A percentile compares a stretch with the other conserved stretches of the same genome.
Evolutionary conservation across 108 stramenopile species (phyloP).

Genomic region (Cyclostephanos invisitatus): DNA sequence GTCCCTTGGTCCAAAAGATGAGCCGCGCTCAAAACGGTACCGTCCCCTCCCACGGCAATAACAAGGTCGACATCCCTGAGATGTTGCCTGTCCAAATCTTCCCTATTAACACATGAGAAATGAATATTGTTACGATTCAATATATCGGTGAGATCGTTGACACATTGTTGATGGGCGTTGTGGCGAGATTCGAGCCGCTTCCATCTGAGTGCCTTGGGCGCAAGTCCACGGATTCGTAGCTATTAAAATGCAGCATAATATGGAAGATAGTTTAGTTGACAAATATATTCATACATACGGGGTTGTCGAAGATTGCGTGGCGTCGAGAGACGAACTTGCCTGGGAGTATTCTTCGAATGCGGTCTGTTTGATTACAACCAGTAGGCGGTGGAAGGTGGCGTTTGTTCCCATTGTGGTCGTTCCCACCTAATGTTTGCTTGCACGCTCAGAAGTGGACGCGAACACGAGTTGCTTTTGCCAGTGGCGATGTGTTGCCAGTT

Average conservation of each 20-base stretch:
- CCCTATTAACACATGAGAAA: conserved; percentile 88
- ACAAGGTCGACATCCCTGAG: conserved; percentile 89
- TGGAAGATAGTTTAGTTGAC: conserved; percentile 82
- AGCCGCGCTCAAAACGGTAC: conserved; percentile 89
- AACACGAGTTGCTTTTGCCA: background rate
- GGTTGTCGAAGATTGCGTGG: conserved; percentile 72
- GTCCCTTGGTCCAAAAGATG: conserved; percentile 91
- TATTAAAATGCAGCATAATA: background rate
- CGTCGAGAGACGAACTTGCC: conserved; percentile 90
- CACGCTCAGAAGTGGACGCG: background rate
- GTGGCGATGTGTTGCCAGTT: too few relatives aligned
- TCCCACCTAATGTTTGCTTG: background rate
- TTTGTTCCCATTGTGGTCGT: conserved; percentile 2
- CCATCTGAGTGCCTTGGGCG: conserved; percentile 96
- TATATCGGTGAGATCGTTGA: conserved; percentile 65
- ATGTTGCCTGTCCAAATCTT: conserved; percentile 94
- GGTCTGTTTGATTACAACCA: conserved; percentile 93
- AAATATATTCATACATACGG: conserved; percentile 72
- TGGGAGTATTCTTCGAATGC: conserved; percentile 86
- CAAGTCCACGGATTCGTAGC: conserved; percentile 72
- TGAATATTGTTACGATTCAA: conserved; percentile 68
- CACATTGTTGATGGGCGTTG: conserved; percentile 89
- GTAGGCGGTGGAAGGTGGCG: conserved; percentile 53
- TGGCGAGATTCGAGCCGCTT: conserved; percentile 87
- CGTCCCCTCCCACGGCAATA: conserved; percentile 96